phyloP scores from a whole-genome alignment of 148 eudicot genomes.

The Chenopodium formosanum region DNA sequence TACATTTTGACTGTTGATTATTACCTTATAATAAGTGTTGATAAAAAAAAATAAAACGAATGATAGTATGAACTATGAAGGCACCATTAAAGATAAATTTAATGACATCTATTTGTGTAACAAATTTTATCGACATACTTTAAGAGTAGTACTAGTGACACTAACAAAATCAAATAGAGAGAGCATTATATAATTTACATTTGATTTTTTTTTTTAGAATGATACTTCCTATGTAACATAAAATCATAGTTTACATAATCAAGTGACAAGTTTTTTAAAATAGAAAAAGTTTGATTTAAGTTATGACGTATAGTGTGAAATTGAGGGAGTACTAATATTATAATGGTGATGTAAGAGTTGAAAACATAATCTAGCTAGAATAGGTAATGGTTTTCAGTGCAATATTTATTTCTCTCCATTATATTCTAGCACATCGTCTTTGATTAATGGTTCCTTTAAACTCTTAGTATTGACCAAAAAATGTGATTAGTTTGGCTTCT shows the following conservation, averaged over 20 bases:
- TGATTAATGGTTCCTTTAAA: slow-evolving; percentile 8
- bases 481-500: slow-evolving; percentile 3
- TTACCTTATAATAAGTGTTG: too few species aligned
- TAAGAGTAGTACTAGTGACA: too few species aligned
- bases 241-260: too few species aligned
- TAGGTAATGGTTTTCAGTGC: slow-evolving; percentile 13
- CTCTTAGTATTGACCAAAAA: neutral
- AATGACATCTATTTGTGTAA: neutral
- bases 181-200: neutral
- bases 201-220: too few species aligned
- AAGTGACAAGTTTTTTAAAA: too few species aligned
- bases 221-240: too few species aligned
- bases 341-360: neutral
- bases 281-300: too few species aligned
- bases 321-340: neutral
- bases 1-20: neutral
- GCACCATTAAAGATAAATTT: neutral
- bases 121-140: neutral
- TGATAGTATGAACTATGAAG: neutral
- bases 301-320: neutral
- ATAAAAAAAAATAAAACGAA: too few species aligned
- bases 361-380: neutral
- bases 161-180: too few species aligned
- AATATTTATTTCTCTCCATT: slow-evolving; percentile 14
- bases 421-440: neutral